Evolutionary conservation across 805 yeast species (phyloP).

Genomic region (Wickerhamomyces bisporus): DNA sequence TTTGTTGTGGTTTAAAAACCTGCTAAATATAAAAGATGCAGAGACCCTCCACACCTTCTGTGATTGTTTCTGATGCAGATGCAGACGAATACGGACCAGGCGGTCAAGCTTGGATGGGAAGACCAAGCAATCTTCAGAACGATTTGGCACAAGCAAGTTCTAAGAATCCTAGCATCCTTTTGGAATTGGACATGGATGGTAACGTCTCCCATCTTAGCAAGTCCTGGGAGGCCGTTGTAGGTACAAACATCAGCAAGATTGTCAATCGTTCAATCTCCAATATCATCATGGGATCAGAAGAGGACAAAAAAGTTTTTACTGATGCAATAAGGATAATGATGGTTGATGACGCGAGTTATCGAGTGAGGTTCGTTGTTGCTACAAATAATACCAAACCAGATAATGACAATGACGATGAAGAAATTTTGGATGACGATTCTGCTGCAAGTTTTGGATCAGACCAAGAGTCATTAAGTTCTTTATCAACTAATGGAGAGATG

Average conservation of each 20-base stretch:
- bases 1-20: no score
- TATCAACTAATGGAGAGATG: conserved; percentile 54
- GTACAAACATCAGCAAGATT: conserved; percentile 55
- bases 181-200: conserved; percentile 81
- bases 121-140: conserved; percentile 23
- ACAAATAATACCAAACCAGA: conserved; percentile 27
- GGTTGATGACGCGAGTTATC: conserved; percentile 67
- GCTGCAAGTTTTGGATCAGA: conserved; percentile 23
- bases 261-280: conserved; percentile 51
- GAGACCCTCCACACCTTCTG: conserved; percentile 3
- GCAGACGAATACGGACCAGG: no score
- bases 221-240: conserved; percentile 77
- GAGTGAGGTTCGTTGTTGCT: conserved; percentile 64
- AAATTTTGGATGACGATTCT: conserved; percentile 9
- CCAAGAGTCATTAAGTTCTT: conserved; percentile 27
- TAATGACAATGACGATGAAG: conserved; percentile 16
- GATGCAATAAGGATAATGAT: conserved; percentile 69
- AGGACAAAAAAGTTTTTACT: conserved; percentile 62
- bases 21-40: no score
- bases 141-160: conserved; percentile 63
- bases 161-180: conserved; percentile 65
- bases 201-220: conserved; percentile 67
- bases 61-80: conserved; percentile 4
- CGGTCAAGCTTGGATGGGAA: not conserved
- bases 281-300: conserved; percentile 58